Base-by-base conservation (phyloP, 805 yeast species). In the Jamesozyma lodderae region DNA sequence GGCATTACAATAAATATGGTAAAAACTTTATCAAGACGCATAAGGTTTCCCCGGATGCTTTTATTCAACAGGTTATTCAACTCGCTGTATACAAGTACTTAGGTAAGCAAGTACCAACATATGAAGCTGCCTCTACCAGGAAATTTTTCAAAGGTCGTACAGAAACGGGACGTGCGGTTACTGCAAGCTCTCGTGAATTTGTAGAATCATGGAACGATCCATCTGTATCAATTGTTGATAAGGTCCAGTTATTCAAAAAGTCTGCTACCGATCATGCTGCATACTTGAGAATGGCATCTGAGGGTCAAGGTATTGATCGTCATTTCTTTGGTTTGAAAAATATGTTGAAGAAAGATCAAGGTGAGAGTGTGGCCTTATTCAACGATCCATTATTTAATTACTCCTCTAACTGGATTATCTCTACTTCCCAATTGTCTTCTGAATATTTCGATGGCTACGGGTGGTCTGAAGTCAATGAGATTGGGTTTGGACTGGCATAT, bases 81-180 rank as follows among this genome's bases (percentile, higher is more conserved):
- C 70, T 92, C 46, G 95, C 95, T 15, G 81, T 86, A 63, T 90
- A 68, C 69, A 87, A 86, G 64, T 69, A 78, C 63, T 72, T 84
- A 29, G 94, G 95, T 17, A 74, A 72, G 38, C 69, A 77, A 38
- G 73, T 90, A 55, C 96, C 96, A 46, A 90, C 96, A 10, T 90
- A 90, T 64, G 98, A 90, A 64, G 80, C 95, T 36, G 96, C 96
- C 3, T 85, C 97, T 16, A 90, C 96, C 2, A 77, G 97, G 62
- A 80, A 77, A 59, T 90, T 71, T 62, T 81, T 77, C 55, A 78
- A 75, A 53, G 98, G 98, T 40, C 77, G 98, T 60, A 90, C 97
- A 7, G 98, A 90, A 64, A 82, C 96, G 18, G 86, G 92, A 44
- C 75, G 98, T 54, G 67, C 86, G 4, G 95, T 85, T 9, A 78